These are phyloP conservation scores for Acacia acuminata DNA, from an alignment of 306 rosid species.

Conservation along the genomic window DNA sequence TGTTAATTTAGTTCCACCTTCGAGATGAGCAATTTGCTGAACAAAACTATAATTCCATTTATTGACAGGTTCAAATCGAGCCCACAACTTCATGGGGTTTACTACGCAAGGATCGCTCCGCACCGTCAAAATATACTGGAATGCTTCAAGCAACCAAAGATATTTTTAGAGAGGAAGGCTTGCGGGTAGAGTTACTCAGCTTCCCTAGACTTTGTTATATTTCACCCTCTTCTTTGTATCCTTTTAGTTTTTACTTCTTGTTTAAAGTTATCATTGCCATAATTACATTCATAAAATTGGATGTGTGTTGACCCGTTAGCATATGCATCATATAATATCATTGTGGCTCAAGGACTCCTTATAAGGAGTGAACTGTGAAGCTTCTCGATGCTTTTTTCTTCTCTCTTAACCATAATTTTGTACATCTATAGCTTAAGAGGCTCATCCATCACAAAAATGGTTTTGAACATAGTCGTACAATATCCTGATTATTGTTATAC, in stretches of 20 bases:
- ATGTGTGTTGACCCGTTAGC: not conserved
- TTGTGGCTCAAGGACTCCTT: not conserved
- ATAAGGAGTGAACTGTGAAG: not conserved
- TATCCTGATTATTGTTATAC: not conserved
- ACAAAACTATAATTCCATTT: constrained; percentile 28
- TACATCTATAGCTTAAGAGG: not conserved
- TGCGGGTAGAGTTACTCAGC: constrained; percentile 52
- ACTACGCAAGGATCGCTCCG: constrained; percentile 53
- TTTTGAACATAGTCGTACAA: not conserved
- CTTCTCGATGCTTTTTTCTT: not conserved
- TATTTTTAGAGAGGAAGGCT: constrained; percentile 94
- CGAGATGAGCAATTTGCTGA: constrained; percentile 22
- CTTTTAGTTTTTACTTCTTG: not conserved
- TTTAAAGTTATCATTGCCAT: not conserved
- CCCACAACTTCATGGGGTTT: constrained; percentile 82
- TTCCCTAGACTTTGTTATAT: constrained; percentile 24
- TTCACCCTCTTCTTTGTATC: not conserved
- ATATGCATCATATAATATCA: not conserved
- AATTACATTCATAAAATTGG: not conserved
- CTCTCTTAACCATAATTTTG: not conserved
- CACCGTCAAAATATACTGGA: constrained; percentile 86
- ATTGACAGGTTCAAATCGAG: constrained; percentile 87
- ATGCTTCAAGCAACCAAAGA: constrained; percentile 90
- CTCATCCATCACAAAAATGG: not conserved
- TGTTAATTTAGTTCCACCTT: constrained; percentile 22